Evolutionary conservation across 305 asterid genomes (phyloP).

Genomic region (Rubia tinctorum): DNA sequence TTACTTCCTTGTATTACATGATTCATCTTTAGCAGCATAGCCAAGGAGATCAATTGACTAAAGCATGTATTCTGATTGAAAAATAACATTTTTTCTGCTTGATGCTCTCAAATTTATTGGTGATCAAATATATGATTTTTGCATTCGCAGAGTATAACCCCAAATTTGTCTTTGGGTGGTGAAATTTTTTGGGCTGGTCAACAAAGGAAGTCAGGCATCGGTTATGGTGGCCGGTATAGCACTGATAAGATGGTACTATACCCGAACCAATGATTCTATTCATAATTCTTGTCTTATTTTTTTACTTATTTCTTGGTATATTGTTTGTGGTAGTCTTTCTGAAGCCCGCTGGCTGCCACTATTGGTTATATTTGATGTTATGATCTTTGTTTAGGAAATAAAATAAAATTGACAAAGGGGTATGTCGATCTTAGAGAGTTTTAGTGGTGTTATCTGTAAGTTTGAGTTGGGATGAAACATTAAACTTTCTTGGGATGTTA

Average conservation of each 20-base stretch:
- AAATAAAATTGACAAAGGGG: neutral
- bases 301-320: conserved; percentile 1
- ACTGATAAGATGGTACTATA: conserved; percentile 78
- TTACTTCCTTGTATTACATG: neutral
- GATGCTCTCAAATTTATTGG: neutral
- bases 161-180: conserved; percentile 81
- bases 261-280: conserved; percentile 4
- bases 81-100: neutral
- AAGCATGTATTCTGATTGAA: neutral
- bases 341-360: neutral
- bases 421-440: neutral
- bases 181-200: conserved; percentile 99
- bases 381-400: neutral
- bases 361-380: neutral
- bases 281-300: neutral
- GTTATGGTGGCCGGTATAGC: conserved; percentile 90
- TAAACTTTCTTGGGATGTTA: neutral
- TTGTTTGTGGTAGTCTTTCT: neutral
- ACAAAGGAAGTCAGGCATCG: conserved; percentile 90
- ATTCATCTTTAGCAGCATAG: neutral
- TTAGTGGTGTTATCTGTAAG: neutral
- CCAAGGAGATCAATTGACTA: neutral
- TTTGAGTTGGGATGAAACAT: neutral
- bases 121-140: conserved; percentile 8
- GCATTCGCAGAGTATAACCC: conserved; percentile 65